Evolutionary conservation across 306 rosid species (phyloP).

Genomic region (Casuarina glauca): DNA sequence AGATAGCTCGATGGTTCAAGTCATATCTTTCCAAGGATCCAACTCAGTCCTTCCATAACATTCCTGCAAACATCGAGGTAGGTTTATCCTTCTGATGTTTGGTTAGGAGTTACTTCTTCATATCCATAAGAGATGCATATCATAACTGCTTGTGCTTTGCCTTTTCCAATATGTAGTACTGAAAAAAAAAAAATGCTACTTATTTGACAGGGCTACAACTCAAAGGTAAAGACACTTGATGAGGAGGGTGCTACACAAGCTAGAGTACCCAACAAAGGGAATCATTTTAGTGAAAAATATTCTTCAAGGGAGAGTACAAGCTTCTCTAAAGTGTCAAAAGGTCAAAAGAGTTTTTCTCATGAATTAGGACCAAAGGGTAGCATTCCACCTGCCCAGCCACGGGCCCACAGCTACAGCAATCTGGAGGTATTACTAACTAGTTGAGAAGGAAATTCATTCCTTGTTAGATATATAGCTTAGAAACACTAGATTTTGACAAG

Average conservation of each 20-base stretch:
- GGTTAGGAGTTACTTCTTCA: neutral
- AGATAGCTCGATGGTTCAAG: slow-evolving; percentile 9
- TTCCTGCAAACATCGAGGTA: slow-evolving; percentile 5
- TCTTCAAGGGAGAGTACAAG: slow-evolving; percentile 4
- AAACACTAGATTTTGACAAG: neutral
- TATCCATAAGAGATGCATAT: neutral
- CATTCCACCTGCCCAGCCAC: slow-evolving; percentile 13
- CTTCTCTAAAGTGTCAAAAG: neutral
- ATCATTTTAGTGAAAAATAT: neutral
- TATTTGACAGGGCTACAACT: slow-evolving; percentile 11
- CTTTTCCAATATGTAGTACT: neutral
- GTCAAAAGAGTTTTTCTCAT: slow-evolving; percentile 8
- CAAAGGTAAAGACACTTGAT: neutral
- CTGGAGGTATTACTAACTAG: slow-evolving; percentile 9
- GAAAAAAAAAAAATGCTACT: neutral
- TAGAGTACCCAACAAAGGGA: neutral
- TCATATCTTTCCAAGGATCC: slow-evolving; percentile 15
- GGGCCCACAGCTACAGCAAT: slow-evolving; percentile 12
- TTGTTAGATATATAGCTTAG: neutral
- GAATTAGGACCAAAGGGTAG: slow-evolving; percentile 8
- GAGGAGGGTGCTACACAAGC: neutral
- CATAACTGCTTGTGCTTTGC: neutral
- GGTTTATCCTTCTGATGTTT: neutral
- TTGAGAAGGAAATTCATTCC: neutral
- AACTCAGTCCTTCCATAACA: neutral